Percentiles rank a stretch among this genome's conserved stretches.
These are phyloP conservation scores for Gossypium anomalum DNA, from an alignment of 345 rosid species.

Conservation along the genomic window DNA sequence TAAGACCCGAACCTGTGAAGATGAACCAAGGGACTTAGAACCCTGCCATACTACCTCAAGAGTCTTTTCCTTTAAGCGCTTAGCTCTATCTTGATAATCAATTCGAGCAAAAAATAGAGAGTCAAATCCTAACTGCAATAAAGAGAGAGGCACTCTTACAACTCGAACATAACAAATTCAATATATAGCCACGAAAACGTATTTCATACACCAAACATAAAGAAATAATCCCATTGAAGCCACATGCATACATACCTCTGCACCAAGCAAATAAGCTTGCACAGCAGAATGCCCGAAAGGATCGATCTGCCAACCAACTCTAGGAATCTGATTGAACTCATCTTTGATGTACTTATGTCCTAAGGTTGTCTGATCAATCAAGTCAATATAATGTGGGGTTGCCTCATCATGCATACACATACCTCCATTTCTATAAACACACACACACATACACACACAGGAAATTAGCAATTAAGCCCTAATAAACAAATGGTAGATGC, in stretches of 20 bases:
- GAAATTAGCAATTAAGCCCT: not conserved
- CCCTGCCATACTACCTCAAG: constrained; percentile 95
- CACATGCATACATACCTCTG: constrained; percentile 53
- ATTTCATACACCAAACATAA: not conserved
- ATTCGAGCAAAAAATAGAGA: constrained; percentile 92
- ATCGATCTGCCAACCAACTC: constrained; percentile 99
- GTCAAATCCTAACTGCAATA: constrained; percentile 82
- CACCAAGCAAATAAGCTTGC: constrained; percentile 89
- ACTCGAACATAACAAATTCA: not conserved
- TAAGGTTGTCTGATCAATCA: constrained; percentile 94
- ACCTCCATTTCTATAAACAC: constrained; percentile 56
- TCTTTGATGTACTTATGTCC: constrained; percentile 76
- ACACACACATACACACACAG: no score
- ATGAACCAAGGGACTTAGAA: constrained; percentile 82
- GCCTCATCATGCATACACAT: constrained; percentile 98
- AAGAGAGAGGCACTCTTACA: not conserved
- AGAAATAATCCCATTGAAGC: not conserved
- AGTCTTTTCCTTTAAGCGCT: constrained; percentile 66
- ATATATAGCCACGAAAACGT: not conserved
- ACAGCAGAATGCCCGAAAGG: constrained; percentile 96
- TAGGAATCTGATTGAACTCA: constrained; percentile 75
- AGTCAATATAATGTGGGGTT: constrained; percentile 77
- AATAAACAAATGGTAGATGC: not conserved
- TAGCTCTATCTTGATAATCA: constrained; percentile 93
- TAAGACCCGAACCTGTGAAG: constrained; percentile 63